These are phyloP conservation scores for Microsporum audouinii DNA, from an alignment of 2,329 filamentous ascomycete genomes.

Conservation along the genomic window DNA sequence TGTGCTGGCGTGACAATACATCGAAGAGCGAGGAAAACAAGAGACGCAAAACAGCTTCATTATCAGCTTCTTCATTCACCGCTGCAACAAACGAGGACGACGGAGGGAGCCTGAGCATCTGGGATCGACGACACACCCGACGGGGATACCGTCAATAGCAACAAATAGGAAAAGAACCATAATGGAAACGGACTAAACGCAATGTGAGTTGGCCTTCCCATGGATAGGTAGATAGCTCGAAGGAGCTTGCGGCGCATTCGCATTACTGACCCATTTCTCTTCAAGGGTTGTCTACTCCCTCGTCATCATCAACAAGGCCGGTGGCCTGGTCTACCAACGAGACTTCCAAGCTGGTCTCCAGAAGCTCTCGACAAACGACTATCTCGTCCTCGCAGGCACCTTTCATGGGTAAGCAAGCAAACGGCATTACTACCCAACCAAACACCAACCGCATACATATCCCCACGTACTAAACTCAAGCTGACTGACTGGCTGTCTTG, in stretches of 20 bases:
- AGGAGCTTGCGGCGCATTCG: neutral
- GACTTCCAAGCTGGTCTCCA: constrained; percentile 80
- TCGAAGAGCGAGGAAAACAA: neutral
- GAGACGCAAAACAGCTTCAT: too few species aligned
- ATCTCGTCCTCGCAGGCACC: constrained; percentile 88
- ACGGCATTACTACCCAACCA: neutral
- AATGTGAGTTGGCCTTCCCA: neutral
- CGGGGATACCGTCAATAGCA: neutral
- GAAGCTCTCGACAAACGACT: constrained; percentile 89
- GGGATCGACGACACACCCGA: neutral
- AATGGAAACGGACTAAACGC: constrained; percentile 3
- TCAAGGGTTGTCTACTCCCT: constrained; percentile 84
- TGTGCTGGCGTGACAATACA: neutral
- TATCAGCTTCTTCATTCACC: too few species aligned
- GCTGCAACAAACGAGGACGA: neutral
- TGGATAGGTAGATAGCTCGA: neutral
- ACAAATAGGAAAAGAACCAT: neutral
- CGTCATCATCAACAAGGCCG: constrained; percentile 97
- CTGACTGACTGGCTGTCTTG: neutral
- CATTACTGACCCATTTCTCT: neutral
- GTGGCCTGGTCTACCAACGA: constrained; percentile 89
- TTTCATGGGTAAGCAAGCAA: constrained; percentile 65
- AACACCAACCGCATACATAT: neutral
- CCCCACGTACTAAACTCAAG: neutral
- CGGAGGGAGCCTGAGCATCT: neutral